Base-by-base conservation (phyloP, 345 rosid genomes). In the Brassica cretica region DNA sequence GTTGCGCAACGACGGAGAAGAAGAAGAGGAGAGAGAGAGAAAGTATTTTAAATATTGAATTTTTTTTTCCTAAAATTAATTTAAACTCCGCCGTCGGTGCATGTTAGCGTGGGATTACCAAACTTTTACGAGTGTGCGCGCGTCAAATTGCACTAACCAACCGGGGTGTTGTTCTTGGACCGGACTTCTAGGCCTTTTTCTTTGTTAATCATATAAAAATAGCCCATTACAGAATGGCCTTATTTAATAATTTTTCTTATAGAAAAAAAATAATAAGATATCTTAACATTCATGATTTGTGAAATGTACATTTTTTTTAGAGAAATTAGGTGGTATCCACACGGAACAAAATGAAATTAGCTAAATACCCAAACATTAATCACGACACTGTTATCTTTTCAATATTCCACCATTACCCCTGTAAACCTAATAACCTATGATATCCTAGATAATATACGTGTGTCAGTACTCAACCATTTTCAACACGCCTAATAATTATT, bases 51-150 rank as follows among this genome's bases (percentile, higher is more conserved):
- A 78, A 56, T 65, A 67, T 66, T 67, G 18, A 58, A 78, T 61
- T 24, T 73, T 62, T 5, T 67, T 33, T 78, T 68, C 32, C 68
- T 44, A 53, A 19, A 60, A 32, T 74, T 63, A 56, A 27, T 70
- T 78, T 64, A 74, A 76, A 74, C 56, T 81, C 74, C 71, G 35
- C 66, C 56, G 10, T 14, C 6, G 15, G 91, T 78, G 87, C 81
- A 90, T 41, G 33, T 35, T 90, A 87, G 84, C 33, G 55, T 66
- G 14, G 3, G 19, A 68, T 7, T 1, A 1, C 35, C 5, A 0
- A 2, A 1, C 12, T 0, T n/a, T 8, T 12, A 41, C 76, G 69
- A 85, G 55, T 63, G 70, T 85, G 70, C 71, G 75, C 79, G 3
- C 25, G 6, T 67, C 46, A 33, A 35, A 15, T 72, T 72, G 12